Evolutionary conservation across 148 eudicot genomes (phyloP).

Genomic region (Cornus florida): DNA sequence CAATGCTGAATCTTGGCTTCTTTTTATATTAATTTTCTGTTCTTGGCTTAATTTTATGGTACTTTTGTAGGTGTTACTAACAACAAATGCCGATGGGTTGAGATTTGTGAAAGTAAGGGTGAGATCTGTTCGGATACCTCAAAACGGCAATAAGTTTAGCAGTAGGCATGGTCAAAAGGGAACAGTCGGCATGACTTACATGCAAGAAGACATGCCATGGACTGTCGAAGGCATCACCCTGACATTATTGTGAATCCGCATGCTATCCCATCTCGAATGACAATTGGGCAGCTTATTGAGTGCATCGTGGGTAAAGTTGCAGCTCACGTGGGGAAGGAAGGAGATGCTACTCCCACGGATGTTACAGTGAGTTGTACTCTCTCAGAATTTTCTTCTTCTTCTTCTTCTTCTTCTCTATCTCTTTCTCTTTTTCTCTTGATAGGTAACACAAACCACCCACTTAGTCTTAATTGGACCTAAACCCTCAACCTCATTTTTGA

Average conservation of each 20-base stretch:
- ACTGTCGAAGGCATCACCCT: constrained; percentile 19
- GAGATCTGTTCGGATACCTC: constrained; percentile 24
- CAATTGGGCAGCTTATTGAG: constrained; percentile 26
- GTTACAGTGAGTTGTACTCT: constrained; percentile 4
- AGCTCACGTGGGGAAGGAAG: constrained; percentile 27
- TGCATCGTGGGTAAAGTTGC: constrained; percentile 30
- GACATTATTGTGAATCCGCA: constrained; percentile 26
- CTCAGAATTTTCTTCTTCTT: no score
- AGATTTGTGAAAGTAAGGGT: constrained; percentile 20
- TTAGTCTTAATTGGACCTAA: no score
- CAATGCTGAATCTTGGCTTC: no score
- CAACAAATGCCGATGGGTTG: constrained; percentile 24
- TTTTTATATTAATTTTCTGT: no score
- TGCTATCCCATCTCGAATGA: constrained; percentile 30
- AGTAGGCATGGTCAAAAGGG: constrained; percentile 31
- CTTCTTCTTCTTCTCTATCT: no score
- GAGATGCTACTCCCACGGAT: constrained; percentile 29
- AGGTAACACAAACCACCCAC: no score
- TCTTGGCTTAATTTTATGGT: no score
- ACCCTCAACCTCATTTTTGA: no score
- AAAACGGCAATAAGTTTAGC: constrained; percentile 26
- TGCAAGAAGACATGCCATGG: constrained; percentile 29
- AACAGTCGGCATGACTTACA: constrained; percentile 24
- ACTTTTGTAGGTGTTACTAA: constrained; percentile 14
- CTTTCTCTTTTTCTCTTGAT: no score